Percentiles rank a stretch among this genome's conserved stretches.
Evolutionary conservation across 2,329 filamentous ascomycete species (phyloP).

Genomic region (Pseudopithomyces chartarum): DNA sequence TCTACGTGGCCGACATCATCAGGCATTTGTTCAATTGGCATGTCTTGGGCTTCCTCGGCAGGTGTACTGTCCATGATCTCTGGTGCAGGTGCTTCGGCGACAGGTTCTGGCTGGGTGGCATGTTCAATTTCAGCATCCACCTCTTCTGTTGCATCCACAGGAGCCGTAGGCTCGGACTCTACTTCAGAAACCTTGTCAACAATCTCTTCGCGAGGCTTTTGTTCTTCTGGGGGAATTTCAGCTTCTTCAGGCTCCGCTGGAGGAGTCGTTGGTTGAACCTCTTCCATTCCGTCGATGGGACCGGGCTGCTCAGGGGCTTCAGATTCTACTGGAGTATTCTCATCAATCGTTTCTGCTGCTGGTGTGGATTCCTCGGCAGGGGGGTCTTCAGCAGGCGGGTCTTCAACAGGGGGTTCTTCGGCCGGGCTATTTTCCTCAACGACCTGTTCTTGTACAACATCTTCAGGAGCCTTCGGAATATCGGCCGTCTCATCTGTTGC

Average conservation of each 20-base stretch:
- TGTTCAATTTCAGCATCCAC: not conserved
- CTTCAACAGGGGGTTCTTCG: not conserved
- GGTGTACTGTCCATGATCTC: not conserved
- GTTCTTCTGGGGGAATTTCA: not conserved
- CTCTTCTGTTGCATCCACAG: not conserved
- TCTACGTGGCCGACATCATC: conserved; percentile 2
- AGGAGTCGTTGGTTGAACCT: conserved; percentile 17
- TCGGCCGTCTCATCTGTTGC: no score
- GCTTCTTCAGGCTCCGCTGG: conserved; percentile 8
- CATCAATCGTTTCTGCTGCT: not conserved
- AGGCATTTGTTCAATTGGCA: not conserved
- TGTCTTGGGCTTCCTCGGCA: conserved; percentile 2
- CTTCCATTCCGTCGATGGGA: conserved; percentile 10
- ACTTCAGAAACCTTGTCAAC: not conserved
- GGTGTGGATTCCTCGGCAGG: no score
- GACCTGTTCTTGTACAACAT: not conserved
- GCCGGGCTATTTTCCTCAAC: no score
- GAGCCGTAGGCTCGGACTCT: not conserved
- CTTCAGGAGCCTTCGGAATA: no score
- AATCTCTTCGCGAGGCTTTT: not conserved
- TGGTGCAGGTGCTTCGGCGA: not conserved
- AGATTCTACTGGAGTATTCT: not conserved
- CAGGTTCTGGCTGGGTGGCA: not conserved
- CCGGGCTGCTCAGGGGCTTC: not conserved
- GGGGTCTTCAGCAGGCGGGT: not conserved